Evolutionary conservation across 306 rosid genomes (phyloP).

Genomic region (Astragalus glycyphyllos): DNA sequence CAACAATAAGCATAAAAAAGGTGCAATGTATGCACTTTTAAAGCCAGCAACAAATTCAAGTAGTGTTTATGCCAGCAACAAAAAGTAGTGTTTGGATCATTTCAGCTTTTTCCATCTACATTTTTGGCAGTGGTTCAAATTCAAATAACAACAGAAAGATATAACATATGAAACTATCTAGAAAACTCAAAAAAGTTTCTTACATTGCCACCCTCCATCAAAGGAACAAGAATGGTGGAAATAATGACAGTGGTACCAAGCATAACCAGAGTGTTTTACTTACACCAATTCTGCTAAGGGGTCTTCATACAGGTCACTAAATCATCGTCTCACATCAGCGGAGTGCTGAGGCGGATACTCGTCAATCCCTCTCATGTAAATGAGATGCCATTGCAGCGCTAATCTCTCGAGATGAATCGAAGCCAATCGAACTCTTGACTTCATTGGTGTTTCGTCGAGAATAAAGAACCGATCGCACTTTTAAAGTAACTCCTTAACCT

Average conservation of each 20-base stretch:
- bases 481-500: too few species aligned
- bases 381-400: too few species aligned
- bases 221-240: slow-evolving; percentile 68
- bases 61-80: slow-evolving; percentile 73
- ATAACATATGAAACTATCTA: not conserved
- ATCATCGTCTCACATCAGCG: too few species aligned
- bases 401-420: too few species aligned
- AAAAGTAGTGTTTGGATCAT: slow-evolving; percentile 82
- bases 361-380: too few species aligned
- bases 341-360: too few species aligned
- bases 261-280: slow-evolving; percentile 53
- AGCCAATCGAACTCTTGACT: too few species aligned
- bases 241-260: slow-evolving; percentile 72
- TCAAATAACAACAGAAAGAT: not conserved
- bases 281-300: too few species aligned
- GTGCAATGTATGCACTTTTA: slow-evolving; percentile 49
- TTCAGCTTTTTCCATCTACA: slow-evolving; percentile 84
- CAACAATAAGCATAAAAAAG: not conserved
- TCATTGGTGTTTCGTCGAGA: too few species aligned
- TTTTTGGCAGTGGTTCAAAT: not conserved
- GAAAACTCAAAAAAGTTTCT: not conserved
- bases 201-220: slow-evolving; percentile 95
- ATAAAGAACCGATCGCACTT: too few species aligned
- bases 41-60: slow-evolving; percentile 81
- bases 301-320: too few species aligned